Base-by-base conservation (phyloP, 1,139 yeast species). In the Protomyces pachydermus region DNA sequence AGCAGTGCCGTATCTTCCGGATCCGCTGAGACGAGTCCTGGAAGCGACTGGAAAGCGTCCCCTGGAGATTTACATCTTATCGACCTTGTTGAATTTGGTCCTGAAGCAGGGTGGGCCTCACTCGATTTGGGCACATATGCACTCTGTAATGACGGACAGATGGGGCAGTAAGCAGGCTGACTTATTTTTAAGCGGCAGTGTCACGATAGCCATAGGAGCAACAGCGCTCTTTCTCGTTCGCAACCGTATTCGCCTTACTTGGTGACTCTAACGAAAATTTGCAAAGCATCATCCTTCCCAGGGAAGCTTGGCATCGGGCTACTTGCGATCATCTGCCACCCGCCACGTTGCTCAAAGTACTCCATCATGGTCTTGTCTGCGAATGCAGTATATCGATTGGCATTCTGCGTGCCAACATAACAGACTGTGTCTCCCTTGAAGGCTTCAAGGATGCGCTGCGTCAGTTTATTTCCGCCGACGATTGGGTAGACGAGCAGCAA, bases 231-330 rank as follows among this genome's bases (percentile, higher is more conserved):
- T 42, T n/a, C 48, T 42, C 12, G 48, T 42, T 16, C 48, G 48
- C 12, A 4, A 42, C 23, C 20, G 25, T 3, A 4, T 42, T 42
- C 48, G 48, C 48, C 12, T 42, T 5, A 12, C 20, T 16, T 16
- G 48, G 25, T 42, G 48, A 42, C 9, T 20, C 5, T 42, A 5
- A 37, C 23, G 5, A 58, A 20, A 23, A 58, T 39, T 25, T 52
- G 54, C 25, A 58, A 39, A 8, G 62, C 62, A 45, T 58, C 62
- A 34, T 58, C 62, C 23, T 58, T 58, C 12, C 62, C 62, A 5
- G 62, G 62, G 34, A 58, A 58, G 8, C 55, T 46, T 25, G 62
- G 62, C 9, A 58, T 38, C 8, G 62, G 48, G 20, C 53, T 16
- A 12, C 52, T 25, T 10, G 28, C 56, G 8, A 45, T 20, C 32